A percentile compares a stretch with the other conserved stretches of the same genome.
Conservation (phyloP, 441 rosid genomes). For the Rhodomyrtus psidioides region DNA sequence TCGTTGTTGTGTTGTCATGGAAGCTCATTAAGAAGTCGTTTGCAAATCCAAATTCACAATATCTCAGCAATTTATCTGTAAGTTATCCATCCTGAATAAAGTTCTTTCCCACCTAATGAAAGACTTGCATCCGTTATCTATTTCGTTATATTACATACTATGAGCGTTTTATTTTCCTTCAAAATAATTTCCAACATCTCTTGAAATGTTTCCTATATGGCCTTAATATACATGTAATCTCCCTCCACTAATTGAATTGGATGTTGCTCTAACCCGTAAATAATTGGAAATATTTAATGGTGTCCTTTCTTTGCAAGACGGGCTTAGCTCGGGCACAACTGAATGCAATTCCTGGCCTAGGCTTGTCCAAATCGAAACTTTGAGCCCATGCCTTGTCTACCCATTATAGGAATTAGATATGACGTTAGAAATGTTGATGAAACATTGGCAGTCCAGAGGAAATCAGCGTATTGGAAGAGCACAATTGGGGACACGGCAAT, state of each 20-base stretch:
- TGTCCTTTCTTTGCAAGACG: not conserved
- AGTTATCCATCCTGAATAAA: not conserved
- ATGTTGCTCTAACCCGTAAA: not conserved
- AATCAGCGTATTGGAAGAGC: no score
- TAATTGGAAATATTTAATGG: not conserved
- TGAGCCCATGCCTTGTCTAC: not conserved
- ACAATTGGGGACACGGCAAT: no score
- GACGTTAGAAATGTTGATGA: not conserved
- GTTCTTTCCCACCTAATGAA: not conserved
- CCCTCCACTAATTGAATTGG: no score
- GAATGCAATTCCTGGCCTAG: not conserved
- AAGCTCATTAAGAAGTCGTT: not conserved
- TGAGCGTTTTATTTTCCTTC: no score
- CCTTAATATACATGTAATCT: no score
- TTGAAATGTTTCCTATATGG: no score
- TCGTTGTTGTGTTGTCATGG: not conserved
- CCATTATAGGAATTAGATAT: not conserved
- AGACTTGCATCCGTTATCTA: no score
- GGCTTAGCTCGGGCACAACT: not conserved
- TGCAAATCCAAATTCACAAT: not conserved
- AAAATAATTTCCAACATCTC: not conserved
- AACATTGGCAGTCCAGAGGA: not conserved
- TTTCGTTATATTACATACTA: no score
- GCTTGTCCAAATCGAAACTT: not conserved
- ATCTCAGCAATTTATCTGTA: not conserved